Conservation (phyloP, 2,329 filamentous ascomycete species). For the Colletotrichum cereale region DNA sequence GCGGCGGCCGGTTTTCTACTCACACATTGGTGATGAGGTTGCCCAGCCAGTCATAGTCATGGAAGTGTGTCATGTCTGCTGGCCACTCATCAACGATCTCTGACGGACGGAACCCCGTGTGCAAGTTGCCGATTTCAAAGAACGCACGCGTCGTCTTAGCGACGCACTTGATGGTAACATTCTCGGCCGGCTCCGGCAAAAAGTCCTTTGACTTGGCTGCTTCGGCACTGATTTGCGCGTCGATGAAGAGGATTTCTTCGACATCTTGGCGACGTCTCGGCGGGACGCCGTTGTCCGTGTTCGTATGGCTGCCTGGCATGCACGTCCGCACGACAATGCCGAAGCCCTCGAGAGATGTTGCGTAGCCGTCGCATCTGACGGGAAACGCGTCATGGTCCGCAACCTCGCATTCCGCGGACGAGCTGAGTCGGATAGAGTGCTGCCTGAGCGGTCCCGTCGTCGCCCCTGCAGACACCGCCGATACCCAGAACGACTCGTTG, state of each 20-base stretch:
- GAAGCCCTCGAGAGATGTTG: slow-evolving; percentile 30
- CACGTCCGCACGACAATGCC: slow-evolving; percentile 30
- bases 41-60: slow-evolving; percentile 38
- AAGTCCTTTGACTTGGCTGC: slow-evolving; percentile 13
- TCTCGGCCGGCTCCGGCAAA: slow-evolving; percentile 13
- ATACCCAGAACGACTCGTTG: slow-evolving; percentile 37
- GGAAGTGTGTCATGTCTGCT: slow-evolving; percentile 31
- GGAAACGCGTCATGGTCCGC: slow-evolving; percentile 27
- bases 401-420: slow-evolving; percentile 25
- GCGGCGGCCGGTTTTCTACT: not conserved
- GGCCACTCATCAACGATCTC: slow-evolving; percentile 28
- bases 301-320: slow-evolving; percentile 14
- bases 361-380: slow-evolving; percentile 24
- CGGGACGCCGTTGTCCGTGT: slow-evolving; percentile 3
- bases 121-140: slow-evolving; percentile 38
- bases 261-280: slow-evolving; percentile 31
- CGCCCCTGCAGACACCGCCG: slow-evolving; percentile 26
- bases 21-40: slow-evolving; percentile 37
- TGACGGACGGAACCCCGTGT: slow-evolving; percentile 19
- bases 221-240: slow-evolving; percentile 23
- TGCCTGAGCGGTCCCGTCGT: slow-evolving; percentile 37
- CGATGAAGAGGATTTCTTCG: slow-evolving; percentile 30
- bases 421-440: slow-evolving; percentile 37
- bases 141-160: slow-evolving; percentile 33
- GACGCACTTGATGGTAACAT: slow-evolving; percentile 33